phyloP scores from a whole-genome alignment of 805 yeast genomes.

The Candida oleophila region DNA sequence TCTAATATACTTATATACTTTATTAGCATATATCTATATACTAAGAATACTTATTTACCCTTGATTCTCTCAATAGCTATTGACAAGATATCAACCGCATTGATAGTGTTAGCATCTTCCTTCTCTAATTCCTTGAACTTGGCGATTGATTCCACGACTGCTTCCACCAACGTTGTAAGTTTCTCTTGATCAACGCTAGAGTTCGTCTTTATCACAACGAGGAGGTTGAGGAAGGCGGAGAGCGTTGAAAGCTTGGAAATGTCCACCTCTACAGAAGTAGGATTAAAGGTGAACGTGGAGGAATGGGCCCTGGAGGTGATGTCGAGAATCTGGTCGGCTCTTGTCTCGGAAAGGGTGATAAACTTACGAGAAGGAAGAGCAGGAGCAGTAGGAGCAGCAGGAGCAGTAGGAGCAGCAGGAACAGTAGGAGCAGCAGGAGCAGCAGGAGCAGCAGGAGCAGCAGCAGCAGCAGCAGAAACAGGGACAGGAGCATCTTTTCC shows the following conservation, averaged over 20 bases:
- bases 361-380: constrained; percentile 41
- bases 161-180: background rate
- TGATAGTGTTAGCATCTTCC: constrained; percentile 10
- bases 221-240: constrained; percentile 57
- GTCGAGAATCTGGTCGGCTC: constrained; percentile 43
- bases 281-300: constrained; percentile 25
- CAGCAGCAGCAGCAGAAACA: background rate
- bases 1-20: background rate
- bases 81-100: constrained; percentile 33
- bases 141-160: constrained; percentile 12
- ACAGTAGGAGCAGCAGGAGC: constrained; percentile 27
- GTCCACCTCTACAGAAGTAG: constrained; percentile 5
- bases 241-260: constrained; percentile 38
- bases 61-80: constrained; percentile 35
- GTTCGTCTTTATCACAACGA: constrained; percentile 30
- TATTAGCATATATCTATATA: background rate
- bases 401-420: background rate
- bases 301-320: constrained; percentile 39
- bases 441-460: constrained; percentile 22
- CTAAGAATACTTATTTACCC: constrained; percentile 1
- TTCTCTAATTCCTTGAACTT: constrained; percentile 17
- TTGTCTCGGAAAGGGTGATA: constrained; percentile 41
- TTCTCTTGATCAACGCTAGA: constrained; percentile 15
- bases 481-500: constrained; percentile 10
- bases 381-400: constrained; percentile 18